These are phyloP conservation scores for Westerdykella aurantiaca DNA, from an alignment of 2,329 filamentous ascomycete species.

Conservation along the genomic window DNA sequence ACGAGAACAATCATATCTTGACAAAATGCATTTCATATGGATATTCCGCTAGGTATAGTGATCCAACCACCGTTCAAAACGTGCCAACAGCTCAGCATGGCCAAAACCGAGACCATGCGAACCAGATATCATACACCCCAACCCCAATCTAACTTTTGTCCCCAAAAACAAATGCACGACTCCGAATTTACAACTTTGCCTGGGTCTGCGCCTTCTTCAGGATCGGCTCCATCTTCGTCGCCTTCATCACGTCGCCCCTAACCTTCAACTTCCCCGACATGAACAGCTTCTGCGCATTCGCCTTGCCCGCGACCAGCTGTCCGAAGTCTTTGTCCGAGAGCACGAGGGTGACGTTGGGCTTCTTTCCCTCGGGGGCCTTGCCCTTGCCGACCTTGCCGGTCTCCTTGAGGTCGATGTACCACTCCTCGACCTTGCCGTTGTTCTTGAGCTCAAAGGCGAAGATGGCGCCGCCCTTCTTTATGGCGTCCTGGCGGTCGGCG, in stretches of 20 bases:
- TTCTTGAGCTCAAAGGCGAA: constrained; percentile 95
- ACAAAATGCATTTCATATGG: too few species aligned
- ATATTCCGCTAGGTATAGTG: too few species aligned
- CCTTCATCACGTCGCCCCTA: constrained; percentile 97
- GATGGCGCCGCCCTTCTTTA: constrained; percentile 81
- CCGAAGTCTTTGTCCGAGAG: constrained; percentile 84
- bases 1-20: too few species aligned
- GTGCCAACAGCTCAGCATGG: too few species aligned
- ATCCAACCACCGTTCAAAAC: too few species aligned
- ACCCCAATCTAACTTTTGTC: background rate
- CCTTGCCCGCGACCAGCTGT: constrained; percentile 76
- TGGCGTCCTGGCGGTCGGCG: constrained; percentile 74
- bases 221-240: constrained; percentile 91
- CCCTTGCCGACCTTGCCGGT: constrained; percentile 78
- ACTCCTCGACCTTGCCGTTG: constrained; percentile 72
- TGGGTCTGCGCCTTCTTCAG: constrained; percentile 34
- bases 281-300: constrained; percentile 90
- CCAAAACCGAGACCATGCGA: too few species aligned
- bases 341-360: constrained; percentile 80
- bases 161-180: background rate
- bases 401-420: constrained; percentile 94
- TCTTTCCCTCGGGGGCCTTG: constrained; percentile 56
- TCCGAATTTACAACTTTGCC: constrained; percentile 32
- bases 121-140: background rate
- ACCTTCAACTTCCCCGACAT: constrained; percentile 99